phyloP scores from a whole-genome alignment of 495 filamentous ascomycete species.

The Penicillium parvum region DNA sequence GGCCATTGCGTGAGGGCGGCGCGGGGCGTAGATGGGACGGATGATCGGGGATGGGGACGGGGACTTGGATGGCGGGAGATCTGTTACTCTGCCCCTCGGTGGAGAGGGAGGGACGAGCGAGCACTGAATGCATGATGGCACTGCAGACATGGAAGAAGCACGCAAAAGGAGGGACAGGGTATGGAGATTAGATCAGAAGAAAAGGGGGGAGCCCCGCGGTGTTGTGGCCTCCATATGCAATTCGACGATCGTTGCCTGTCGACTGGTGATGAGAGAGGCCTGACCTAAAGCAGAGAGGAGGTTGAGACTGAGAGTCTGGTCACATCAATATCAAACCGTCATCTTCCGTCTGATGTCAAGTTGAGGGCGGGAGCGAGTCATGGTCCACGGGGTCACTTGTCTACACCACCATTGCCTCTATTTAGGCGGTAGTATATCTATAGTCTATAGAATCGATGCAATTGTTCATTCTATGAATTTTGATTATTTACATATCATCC shows the following conservation, averaged over 20 bases:
- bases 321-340: neutral
- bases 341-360: constrained; percentile 6
- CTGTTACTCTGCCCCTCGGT: constrained; percentile 24
- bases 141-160: neutral
- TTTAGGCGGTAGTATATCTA: too few species aligned
- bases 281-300: neutral
- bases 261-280: neutral
- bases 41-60: constrained; percentile 14
- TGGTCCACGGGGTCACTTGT: too few species aligned
- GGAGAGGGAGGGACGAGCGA: constrained; percentile 20
- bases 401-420: too few species aligned
- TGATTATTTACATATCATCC: neutral
- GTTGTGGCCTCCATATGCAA: constrained; percentile 8
- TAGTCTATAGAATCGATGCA: too few species aligned
- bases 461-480: too few species aligned
- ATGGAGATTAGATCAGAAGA: neutral
- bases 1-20: constrained; percentile 37
- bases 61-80: constrained; percentile 27
- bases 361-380: constrained; percentile 4
- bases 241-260: constrained; percentile 16
- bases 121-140: constrained; percentile 23
- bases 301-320: neutral
- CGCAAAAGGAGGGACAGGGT: neutral
- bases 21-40: constrained; percentile 13
- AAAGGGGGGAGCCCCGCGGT: constrained; percentile 21